Evolutionary conservation across 257 asterid species (phyloP), one percentile per base, ranked within the genome.

Genomic region (Capsicum pubescens): DNA sequence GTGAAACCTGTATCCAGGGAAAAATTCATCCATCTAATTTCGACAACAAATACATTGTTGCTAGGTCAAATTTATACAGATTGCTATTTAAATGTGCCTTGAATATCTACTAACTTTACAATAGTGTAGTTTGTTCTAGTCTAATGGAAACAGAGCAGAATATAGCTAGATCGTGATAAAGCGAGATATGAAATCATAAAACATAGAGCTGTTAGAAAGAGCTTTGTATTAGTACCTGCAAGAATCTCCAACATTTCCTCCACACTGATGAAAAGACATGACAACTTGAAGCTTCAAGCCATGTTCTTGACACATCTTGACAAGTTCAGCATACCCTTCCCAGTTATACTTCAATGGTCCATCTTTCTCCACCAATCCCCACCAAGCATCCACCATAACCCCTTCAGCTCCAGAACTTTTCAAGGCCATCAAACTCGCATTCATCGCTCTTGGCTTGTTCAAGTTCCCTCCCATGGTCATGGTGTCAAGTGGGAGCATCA

Each of bases 241-340:
- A 76, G 97, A 91, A 82, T 96, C 99, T 64, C 98, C 99, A 67
- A 94, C 97, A 72, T 94, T 94, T 87, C 96, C 98, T 57, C 99
- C 99, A 85, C 99, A 95, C 81, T 94, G 98, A 89, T 95, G 98
- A 85, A 95, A 94, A 56, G 98, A 94, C 99, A 96, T 95, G 83
- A 93, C 98, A 58, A 86, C 92, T 87, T 94, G 98, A 82, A 96
- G 93, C 91, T 95, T 95, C 89, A 95, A 84, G 12, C 99, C 98
- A 52, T 88, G 90, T 86, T 87, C 91, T 82, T 86, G 87, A 19
- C 92, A 93, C 98, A 93, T 90, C 63, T 90, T 91, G 9, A 95
- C 83, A 69, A 95, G 97, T 84, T 94, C 98, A 56, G 85, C 92
- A 87, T 93, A 95, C 15, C 98, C 99, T 89, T 93, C 98, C 99